Conservation (phyloP, 305 asterid genomes). For the Petunia hybrid region DNA sequence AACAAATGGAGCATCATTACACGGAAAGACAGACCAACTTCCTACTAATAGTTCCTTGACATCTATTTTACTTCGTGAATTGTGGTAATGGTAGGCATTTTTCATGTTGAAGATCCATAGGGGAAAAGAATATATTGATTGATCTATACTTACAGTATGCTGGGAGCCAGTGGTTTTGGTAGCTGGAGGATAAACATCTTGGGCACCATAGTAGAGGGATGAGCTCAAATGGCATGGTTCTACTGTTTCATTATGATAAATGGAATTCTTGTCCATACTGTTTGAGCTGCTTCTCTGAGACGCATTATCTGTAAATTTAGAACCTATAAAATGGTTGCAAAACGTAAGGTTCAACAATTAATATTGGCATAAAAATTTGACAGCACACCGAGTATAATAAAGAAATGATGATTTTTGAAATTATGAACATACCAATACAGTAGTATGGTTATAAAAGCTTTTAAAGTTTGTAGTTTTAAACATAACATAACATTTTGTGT, state of each 20-base stretch:
- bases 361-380: too few relatives aligned
- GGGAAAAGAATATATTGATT: too few relatives aligned
- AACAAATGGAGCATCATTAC: too few relatives aligned
- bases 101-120: too few relatives aligned
- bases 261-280: constrained; percentile 41
- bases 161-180: constrained; percentile 36
- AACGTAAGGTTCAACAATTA: not conserved
- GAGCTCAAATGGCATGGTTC: constrained; percentile 80
- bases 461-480: too few relatives aligned
- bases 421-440: too few relatives aligned
- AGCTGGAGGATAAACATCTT: constrained; percentile 64
- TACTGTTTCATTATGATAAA: constrained; percentile 47
- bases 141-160: constrained; percentile 30
- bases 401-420: too few relatives aligned
- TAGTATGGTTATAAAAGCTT: too few relatives aligned
- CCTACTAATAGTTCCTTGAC: too few relatives aligned
- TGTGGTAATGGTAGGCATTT: not conserved
- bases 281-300: constrained; percentile 39
- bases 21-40: too few relatives aligned
- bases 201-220: constrained; percentile 85
- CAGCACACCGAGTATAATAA: too few relatives aligned
- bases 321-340: not conserved
- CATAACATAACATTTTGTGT: too few relatives aligned
- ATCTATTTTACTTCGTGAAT: not conserved
- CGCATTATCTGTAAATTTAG: constrained; percentile 41